Evolutionary conservation across 306 rosid genomes (phyloP), one percentile per base, ranked within the genome.

Genomic region (Leucaena leucocephala): DNA sequence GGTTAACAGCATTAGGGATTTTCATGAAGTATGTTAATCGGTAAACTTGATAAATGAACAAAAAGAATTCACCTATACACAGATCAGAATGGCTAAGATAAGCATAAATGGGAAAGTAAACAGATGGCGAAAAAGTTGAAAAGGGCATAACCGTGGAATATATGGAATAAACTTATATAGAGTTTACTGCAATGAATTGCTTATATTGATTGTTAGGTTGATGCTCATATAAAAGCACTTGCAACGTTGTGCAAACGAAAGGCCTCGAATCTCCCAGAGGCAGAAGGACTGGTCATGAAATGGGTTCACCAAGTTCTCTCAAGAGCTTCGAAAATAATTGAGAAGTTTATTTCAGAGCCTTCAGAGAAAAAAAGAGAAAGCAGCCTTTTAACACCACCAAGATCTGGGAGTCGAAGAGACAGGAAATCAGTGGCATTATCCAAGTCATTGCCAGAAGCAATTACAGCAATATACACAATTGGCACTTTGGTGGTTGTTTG

Each of bases 201-300:
- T 78, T 48, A 54, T 70, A 80, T 70, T 80, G 74, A 45, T 46
- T 84, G 72, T 55, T 89, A 94, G 98, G 90, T 92, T 83, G 92
- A 91, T 72, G 98, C 97, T 74, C 98, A 94, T 84, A 90, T 91
- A 74, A 94, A 89, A 86, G 91, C 97, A 38, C 95, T 94, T 49
- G 87, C 75, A 76, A 92, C 90, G 46, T 75, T 94, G 78, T 94
- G 98, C 88, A 94, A 89, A 80, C 84, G 88, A 83, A 89, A 92
- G 87, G 98, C 93, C 86, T 79, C 78, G 33, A 74, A 82, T 80
- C 63, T 62, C 14, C 36, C 36, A 9, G 91, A 88, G 86, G 90
- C 92, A 17, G 93, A 94, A 22, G 22, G 80, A 44, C 82, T 89
- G 39, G 89, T 92, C 78, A 75, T 82, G 83, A 91, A 77, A 85